Evolutionary conservation across 129 eudicot genomes (phyloP).

Genomic region (Pittosporum tobira): DNA sequence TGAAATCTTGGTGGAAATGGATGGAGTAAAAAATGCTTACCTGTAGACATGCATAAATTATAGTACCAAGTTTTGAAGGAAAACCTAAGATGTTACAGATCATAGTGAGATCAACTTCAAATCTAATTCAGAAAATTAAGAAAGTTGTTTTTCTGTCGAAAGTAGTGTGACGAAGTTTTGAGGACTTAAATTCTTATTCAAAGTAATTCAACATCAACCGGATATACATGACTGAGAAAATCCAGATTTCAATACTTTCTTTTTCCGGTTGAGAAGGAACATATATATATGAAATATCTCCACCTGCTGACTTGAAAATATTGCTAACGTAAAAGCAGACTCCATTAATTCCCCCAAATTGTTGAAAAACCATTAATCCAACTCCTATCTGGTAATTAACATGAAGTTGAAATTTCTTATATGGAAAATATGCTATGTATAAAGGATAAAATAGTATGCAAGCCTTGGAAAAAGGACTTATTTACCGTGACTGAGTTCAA

Average conservation of each 20-base stretch:
- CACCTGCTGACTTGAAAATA: conserved; percentile 69
- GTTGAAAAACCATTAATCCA: conserved; percentile 84
- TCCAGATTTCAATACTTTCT: not conserved
- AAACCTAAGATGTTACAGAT: conserved; percentile 21
- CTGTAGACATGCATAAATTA: conserved; percentile 42
- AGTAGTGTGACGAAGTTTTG: not conserved
- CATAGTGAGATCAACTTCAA: not conserved
- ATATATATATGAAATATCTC: not conserved
- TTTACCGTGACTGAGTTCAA: conserved; percentile 71
- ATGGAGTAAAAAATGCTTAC: conserved; percentile 17
- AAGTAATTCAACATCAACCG: not conserved
- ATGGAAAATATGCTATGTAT: not conserved
- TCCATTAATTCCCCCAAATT: conserved; percentile 88
- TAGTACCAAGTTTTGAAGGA: conserved; percentile 39
- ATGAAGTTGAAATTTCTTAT: too few relatives aligned
- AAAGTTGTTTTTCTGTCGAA: not conserved
- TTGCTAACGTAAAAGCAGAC: conserved; percentile 76
- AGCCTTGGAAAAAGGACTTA: conserved; percentile 1
- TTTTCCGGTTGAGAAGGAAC: too few relatives aligned
- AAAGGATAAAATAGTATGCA: not conserved
- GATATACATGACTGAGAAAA: not conserved
- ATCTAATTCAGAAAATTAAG: not conserved
- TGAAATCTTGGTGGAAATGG: not conserved
- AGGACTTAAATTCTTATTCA: not conserved
- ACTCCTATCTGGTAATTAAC: conserved; percentile 63